Evolutionary conservation across 257 asterid species (phyloP).

Genomic region (Osmanthus fragrans): DNA sequence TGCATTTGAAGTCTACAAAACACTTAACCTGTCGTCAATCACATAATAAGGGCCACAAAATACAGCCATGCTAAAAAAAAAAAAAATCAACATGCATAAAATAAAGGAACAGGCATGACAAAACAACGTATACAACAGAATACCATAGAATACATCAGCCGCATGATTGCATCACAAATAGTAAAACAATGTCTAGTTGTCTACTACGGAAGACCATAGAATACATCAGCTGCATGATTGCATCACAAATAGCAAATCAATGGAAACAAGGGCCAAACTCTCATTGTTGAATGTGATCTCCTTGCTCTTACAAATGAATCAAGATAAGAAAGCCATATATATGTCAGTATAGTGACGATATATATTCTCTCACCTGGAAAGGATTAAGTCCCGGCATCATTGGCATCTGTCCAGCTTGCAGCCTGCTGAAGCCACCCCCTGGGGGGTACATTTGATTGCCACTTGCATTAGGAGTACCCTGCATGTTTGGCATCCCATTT

Average conservation of each 20-base stretch:
- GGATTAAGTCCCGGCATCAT: conserved; percentile 88
- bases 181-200: not conserved
- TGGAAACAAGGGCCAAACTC: not conserved
- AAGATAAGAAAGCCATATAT: not conserved
- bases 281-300: conserved; percentile 1
- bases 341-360: not conserved
- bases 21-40: not conserved
- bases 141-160: not conserved
- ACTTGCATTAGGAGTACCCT: conserved; percentile 46
- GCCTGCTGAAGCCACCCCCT: conserved; percentile 79
- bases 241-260: not conserved
- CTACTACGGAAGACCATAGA: not conserved
- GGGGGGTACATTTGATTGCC: conserved; percentile 83
- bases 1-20: not conserved
- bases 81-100: not conserved
- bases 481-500: conserved; percentile 59
- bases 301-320: not conserved
- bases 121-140: not conserved
- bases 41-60: not conserved
- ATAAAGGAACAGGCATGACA: not conserved
- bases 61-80: not conserved
- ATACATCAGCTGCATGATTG: not conserved
- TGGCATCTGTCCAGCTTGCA: conserved; percentile 81
- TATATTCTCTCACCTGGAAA: conserved; percentile 62
- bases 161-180: not conserved